phyloP scores from a whole-genome alignment of 352 stramenopile species.

The Pythium brassicae region DNA sequence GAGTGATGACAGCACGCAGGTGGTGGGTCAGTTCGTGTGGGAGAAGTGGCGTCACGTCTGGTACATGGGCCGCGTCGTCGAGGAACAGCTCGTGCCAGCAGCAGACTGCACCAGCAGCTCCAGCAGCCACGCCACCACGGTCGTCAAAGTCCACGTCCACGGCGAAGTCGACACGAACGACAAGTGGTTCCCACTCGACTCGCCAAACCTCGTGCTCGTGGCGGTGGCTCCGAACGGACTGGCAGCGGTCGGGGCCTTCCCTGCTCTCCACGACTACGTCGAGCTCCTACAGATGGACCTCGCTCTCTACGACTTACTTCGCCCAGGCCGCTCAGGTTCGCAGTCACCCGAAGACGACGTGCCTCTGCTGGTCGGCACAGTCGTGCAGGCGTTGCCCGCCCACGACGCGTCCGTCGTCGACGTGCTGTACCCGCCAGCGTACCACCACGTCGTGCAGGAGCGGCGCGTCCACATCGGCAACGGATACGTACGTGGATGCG shows the following conservation, averaged over 20 bases:
- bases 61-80: conserved; percentile 44
- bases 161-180: conserved; percentile 38
- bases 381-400: conserved; percentile 32
- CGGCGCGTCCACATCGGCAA: conserved; percentile 43
- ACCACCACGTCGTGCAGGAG: conserved; percentile 13
- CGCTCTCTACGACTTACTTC: conserved; percentile 11
- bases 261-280: conserved; percentile 26
- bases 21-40: conserved; percentile 27
- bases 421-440: conserved; percentile 26
- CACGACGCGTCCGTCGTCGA: conserved; percentile 50
- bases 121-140: not conserved
- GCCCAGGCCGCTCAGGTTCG: conserved; percentile 4
- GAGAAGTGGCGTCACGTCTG: conserved; percentile 34
- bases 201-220: conserved; percentile 24
- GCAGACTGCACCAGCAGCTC: not conserved
- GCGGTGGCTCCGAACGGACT: conserved; percentile 17
- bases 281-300: conserved; percentile 36
- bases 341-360: conserved; percentile 3
- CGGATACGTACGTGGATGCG: conserved; percentile 36
- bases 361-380: conserved; percentile 23
- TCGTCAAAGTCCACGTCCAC: conserved; percentile 31
- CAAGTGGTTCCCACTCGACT: conserved; percentile 31
- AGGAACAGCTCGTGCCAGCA: conserved; percentile 6
- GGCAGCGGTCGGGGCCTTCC: conserved; percentile 34
- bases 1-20: not conserved